These are phyloP conservation scores for Trichocomaceae sp. DNA, from an alignment of 2,329 filamentous ascomycete species.

Conservation along the genomic window DNA sequence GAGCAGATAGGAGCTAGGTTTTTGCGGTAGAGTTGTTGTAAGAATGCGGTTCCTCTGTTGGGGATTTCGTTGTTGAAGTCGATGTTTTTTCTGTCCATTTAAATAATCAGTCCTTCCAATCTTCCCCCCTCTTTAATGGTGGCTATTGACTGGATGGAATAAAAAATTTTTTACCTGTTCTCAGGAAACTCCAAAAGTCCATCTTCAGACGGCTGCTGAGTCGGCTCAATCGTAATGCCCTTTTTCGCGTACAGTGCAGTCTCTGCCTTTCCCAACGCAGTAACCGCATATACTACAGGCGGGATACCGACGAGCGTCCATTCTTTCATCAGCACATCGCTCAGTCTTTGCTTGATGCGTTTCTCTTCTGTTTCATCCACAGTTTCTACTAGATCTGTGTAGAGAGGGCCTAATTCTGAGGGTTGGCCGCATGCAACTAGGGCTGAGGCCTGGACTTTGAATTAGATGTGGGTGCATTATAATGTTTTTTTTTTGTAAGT, in stretches of 20 bases:
- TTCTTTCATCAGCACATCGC: conserved; percentile 28
- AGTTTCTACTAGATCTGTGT: conserved; percentile 19
- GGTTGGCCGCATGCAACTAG: conserved; percentile 23
- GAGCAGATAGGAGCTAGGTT: conserved; percentile 26
- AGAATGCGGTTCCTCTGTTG: conserved; percentile 23
- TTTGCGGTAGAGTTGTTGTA: conserved; percentile 25
- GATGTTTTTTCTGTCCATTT: conserved; percentile 17
- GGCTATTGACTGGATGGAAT: no score
- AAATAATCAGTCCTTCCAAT: background rate
- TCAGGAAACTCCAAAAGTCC: conserved; percentile 14
- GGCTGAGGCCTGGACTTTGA: conserved; percentile 19
- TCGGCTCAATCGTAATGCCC: conserved; percentile 15
- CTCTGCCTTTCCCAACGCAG: conserved; percentile 24
- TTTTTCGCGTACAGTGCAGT: conserved; percentile 13
- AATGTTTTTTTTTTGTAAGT: background rate
- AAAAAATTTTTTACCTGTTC: conserved; percentile 13
- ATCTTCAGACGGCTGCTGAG: conserved; percentile 6
- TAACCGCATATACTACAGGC: conserved; percentile 24
- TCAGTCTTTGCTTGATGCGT: conserved; percentile 17
- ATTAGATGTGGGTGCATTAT: background rate
- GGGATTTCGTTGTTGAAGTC: conserved; percentile 19
- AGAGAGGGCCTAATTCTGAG: conserved; percentile 22
- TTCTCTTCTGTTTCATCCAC: conserved; percentile 14
- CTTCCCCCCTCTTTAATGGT: background rate
- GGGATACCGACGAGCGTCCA: conserved; percentile 28